A percentile compares a stretch with the other conserved stretches of the same genome.
These are phyloP conservation scores for Fusarium mangiferae DNA, from an alignment of 2,329 filamentous ascomycete species.

Conservation along the genomic window DNA sequence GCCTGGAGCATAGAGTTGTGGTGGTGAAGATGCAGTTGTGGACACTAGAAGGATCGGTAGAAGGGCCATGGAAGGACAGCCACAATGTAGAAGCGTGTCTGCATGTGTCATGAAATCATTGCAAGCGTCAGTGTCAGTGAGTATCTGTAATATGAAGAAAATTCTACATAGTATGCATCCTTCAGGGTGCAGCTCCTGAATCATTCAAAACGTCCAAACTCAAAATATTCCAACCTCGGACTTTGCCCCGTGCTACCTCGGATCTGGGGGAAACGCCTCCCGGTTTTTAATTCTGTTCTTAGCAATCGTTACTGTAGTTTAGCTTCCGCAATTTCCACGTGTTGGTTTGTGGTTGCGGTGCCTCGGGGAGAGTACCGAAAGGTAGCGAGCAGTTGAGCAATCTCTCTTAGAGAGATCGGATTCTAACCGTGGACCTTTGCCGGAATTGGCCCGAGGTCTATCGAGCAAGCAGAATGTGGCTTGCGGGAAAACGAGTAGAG, in stretches of 20 bases:
- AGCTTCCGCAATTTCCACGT: slow-evolving; percentile 36
- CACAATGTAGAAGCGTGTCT: slow-evolving; percentile 5
- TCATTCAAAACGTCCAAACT: slow-evolving; percentile 1
- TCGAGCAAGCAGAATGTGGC: neutral
- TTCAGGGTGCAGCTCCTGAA: slow-evolving; percentile 6
- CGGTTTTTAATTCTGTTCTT: neutral
- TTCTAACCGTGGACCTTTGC: slow-evolving; percentile 5
- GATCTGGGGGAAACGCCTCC: slow-evolving; percentile 7
- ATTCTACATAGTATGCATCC: neutral
- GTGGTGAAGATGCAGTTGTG: slow-evolving; percentile 2
- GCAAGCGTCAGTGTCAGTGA: slow-evolving; percentile 2
- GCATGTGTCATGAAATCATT: slow-evolving; percentile 23
- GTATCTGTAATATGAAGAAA: neutral
- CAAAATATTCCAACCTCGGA: slow-evolving; percentile 10
- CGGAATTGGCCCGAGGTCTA: slow-evolving; percentile 11
- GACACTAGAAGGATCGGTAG: slow-evolving; percentile 30
- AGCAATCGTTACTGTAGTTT: neutral
- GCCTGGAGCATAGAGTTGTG: slow-evolving; percentile 2
- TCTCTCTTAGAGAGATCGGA: neutral
- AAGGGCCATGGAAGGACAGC: slow-evolving; percentile 26
- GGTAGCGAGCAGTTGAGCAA: neutral
- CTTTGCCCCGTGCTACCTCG: slow-evolving; percentile 13
- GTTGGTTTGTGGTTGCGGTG: slow-evolving; percentile 26
- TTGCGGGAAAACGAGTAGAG: neutral
- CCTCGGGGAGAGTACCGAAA: neutral